Evolutionary conservation across 345 rosid species (phyloP).

Genomic region (Citrus trifoliata): DNA sequence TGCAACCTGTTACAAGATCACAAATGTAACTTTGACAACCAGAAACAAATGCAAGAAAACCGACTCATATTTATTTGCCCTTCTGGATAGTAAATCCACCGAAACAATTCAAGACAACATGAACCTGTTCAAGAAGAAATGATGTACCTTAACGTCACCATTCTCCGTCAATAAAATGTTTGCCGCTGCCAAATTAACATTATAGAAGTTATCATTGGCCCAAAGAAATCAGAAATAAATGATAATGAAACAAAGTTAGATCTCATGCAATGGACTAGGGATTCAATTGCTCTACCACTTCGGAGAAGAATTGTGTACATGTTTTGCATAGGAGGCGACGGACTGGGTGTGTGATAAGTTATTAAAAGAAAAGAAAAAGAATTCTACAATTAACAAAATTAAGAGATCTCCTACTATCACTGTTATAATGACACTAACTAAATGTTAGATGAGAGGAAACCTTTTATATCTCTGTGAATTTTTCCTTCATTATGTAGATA

Average conservation of each 20-base stretch:
- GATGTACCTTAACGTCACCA: slow-evolving; percentile 96
- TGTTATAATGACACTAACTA: neutral
- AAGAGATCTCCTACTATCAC: neutral
- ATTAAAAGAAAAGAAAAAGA: neutral
- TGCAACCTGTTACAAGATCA: slow-evolving; percentile 70
- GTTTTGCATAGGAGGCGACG: neutral
- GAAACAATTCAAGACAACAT: slow-evolving; percentile 3
- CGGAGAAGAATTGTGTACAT: neutral
- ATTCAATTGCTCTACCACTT: neutral
- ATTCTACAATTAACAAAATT: too few relatives aligned
- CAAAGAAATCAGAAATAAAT: slow-evolving; percentile 6
- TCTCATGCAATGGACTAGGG: neutral
- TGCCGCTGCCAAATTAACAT: slow-evolving; percentile 68
- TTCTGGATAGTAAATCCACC: slow-evolving; percentile 6
- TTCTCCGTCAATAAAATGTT: slow-evolving; percentile 89
- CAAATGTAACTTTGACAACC: slow-evolving; percentile 20
- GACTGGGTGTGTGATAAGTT: neutral
- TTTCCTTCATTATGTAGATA: slow-evolving; percentile 93
- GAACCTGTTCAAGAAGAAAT: slow-evolving; percentile 8
- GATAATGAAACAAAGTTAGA: neutral
- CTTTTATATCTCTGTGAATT: slow-evolving; percentile 99
- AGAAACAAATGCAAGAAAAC: slow-evolving; percentile 15
- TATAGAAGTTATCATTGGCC: slow-evolving; percentile 23
- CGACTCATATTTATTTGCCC: neutral
- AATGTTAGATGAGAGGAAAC: slow-evolving; percentile 26